Percentiles rank a stretch among this genome's conserved stretches.
Evolutionary conservation across 2,329 filamentous ascomycete species (phyloP).

Genomic region (Dactylellina leptospora): DNA sequence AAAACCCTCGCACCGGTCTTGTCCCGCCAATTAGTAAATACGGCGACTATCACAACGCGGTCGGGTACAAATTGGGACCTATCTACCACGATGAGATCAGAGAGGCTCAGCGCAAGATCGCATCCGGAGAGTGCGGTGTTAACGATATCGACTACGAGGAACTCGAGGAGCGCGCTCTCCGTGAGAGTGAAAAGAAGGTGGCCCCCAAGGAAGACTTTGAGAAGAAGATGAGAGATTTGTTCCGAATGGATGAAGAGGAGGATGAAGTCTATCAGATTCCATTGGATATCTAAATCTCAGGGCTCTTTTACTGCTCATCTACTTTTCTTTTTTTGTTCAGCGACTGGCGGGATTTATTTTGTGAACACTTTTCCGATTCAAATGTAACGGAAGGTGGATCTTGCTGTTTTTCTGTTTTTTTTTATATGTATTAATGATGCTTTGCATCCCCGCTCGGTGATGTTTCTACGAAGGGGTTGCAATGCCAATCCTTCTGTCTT

Average conservation of each 20-base stretch:
- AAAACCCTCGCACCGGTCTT: conserved; percentile 9
- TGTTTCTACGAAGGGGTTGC: no score
- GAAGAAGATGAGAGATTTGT: conserved; percentile 31
- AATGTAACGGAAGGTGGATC: not conserved
- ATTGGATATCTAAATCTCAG: conserved; percentile 29
- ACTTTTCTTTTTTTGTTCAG: not conserved
- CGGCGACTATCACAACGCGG: conserved; percentile 12
- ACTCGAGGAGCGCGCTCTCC: conserved; percentile 32
- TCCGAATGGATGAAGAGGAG: conserved; percentile 41
- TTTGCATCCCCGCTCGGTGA: not conserved
- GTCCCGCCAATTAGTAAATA: conserved; percentile 27
- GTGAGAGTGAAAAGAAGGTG: conserved; percentile 23
- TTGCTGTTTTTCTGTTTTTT: no score
- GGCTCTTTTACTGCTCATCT: no score
- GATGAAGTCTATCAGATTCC: conserved; percentile 48
- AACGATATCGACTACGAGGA: conserved; percentile 32
- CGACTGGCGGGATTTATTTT: not conserved
- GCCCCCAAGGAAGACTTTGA: conserved; percentile 33
- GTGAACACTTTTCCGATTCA: not conserved
- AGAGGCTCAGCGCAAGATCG: conserved; percentile 4
- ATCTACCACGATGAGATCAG: conserved; percentile 23
- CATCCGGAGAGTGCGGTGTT: conserved; percentile 19
- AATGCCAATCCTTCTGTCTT: not conserved
- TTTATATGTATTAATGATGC: not conserved
- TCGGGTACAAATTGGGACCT: conserved; percentile 13